A percentile compares a stretch with the other conserved stretches of the same genome.
Conservation (phyloP, 208 protist species). For the Novymonas esmeraldas region DNA sequence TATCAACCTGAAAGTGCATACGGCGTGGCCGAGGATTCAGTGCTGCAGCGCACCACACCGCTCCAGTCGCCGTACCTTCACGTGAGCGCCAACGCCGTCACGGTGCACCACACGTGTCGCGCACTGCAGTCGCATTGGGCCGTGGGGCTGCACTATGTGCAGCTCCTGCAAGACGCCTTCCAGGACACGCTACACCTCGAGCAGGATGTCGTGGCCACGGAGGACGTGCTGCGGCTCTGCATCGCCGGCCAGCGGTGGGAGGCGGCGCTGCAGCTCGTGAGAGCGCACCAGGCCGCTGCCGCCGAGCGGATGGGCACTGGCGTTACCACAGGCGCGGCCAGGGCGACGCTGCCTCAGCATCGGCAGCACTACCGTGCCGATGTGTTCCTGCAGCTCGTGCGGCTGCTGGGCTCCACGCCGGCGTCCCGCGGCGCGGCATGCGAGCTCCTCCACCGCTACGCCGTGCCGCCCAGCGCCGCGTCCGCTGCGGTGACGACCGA, state of each 20-base stretch:
- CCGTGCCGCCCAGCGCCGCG: not conserved
- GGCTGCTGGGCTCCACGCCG: constrained; percentile 22
- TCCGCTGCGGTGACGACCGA: no score
- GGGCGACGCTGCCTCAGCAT: not conserved
- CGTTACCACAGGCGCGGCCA: no score
- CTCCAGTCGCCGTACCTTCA: constrained; percentile 3
- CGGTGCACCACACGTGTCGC: constrained; percentile 61
- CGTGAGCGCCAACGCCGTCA: constrained; percentile 54
- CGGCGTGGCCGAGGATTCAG: not conserved
- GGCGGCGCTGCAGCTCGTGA: constrained; percentile 46
- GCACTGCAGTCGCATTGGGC: constrained; percentile 27
- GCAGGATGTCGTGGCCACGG: constrained; percentile 28
- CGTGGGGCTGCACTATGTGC: constrained; percentile 37
- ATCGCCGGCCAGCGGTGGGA: constrained; percentile 52
- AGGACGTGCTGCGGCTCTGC: constrained; percentile 44
- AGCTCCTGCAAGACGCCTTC: constrained; percentile 29
- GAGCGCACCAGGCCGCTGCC: constrained; percentile 5
- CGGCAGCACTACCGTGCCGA: constrained; percentile 25
- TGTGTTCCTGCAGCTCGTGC: constrained; percentile 28
- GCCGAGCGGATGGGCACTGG: not conserved
- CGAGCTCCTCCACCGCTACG: constrained; percentile 2
- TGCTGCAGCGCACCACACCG: not conserved
- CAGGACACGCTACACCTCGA: constrained; percentile 29
- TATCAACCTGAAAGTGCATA: not conserved
- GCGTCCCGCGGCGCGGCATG: constrained; percentile 8